Evolutionary conservation across 257 asterid genomes (phyloP), one percentile per base, ranked within the genome.

Genomic region (Echites panduratus): DNA sequence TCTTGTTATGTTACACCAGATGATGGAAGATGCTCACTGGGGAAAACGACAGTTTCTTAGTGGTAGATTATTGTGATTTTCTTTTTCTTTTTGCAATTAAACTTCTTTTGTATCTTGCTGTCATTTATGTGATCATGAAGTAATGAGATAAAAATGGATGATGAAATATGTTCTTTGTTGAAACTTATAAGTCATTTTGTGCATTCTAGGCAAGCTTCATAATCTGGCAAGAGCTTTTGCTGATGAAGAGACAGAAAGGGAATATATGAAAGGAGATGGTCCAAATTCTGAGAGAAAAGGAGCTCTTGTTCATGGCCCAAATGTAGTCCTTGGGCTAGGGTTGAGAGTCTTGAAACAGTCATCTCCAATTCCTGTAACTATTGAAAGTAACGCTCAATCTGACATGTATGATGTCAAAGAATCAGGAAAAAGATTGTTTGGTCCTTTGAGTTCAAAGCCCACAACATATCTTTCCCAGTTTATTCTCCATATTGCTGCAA

Each of bases 11-110:
- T 85, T 94, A 72, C 96, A 91, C 80, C 99, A 94, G 83, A 94
- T 94, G 99, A 94, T 94, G 83, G 99, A 89, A 81, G 99, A 94
- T 89, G 99, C 99, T 83, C 96, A 94, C 80, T 80, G 77, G 87
- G 98, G 97, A 68, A 94, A 94, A 81, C 87, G 96, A 48, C 99
- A 94, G 83, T 94, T 94, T 83, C 97, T 94, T 75, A 88, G 95
- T 75, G 99, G 99, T 94, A 79, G 75, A 41, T 29, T 26, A 50
- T 74, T 76, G 58, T 68, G 38, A 68, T 4, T 49, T 49, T 11
- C 16, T 63, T 58, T 73, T 44, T 69, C 4, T 62, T 29, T 73
- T 45, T 4, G 29, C n/a, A 6, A 19, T n/a, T n/a, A 29, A n/a
- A 6, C 26, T 35, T 22, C 61, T 68, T 59, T 64, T 40, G 26